Percentiles rank a stretch among this genome's conserved stretches.
Conservation (phyloP, 371 early-diverging fungal species). For the Rhizomucor pusillus region DNA sequence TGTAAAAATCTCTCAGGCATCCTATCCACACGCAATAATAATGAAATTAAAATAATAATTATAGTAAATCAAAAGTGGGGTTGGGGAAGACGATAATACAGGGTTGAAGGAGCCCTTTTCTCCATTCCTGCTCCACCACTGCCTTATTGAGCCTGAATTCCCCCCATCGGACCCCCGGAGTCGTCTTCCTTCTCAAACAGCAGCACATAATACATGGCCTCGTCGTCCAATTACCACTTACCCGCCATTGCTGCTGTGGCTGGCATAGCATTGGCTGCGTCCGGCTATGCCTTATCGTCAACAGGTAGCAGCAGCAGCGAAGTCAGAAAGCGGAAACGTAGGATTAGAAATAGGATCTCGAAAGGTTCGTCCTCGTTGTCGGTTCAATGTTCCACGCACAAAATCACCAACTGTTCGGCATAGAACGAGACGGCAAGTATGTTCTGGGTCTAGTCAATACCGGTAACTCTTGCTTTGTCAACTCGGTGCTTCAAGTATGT, state of each 20-base stretch:
- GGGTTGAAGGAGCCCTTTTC: neutral
- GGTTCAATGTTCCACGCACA: neutral
- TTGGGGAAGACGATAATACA: no score
- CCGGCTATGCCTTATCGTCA: constrained; percentile 37
- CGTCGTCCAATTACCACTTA: constrained; percentile 44
- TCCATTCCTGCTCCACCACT: neutral
- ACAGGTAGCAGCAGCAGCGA: constrained; percentile 27
- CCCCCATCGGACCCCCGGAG: no score
- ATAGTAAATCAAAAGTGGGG: no score
- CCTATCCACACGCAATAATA: no score
- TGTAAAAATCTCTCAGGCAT: no score
- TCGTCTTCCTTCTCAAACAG: no score
- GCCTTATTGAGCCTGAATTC: neutral
- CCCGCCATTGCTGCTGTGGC: constrained; percentile 50
- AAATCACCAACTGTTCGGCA: neutral
- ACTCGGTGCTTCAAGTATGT: constrained; percentile 78
- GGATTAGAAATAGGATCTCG: constrained; percentile 38
- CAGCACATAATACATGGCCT: constrained; percentile 8
- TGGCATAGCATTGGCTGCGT: constrained; percentile 49
- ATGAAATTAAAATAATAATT: no score
- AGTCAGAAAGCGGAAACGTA: constrained; percentile 33
- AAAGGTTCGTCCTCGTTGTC: constrained; percentile 19
- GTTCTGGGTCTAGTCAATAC: constrained; percentile 75
- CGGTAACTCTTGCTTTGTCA: constrained; percentile 92
- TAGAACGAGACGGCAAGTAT: constrained; percentile 47